Percentiles rank a stretch among this genome's conserved stretches.
Evolutionary conservation across 768 basidiomycete genomes (phyloP).

Genomic region (Inosperma sp.): DNA sequence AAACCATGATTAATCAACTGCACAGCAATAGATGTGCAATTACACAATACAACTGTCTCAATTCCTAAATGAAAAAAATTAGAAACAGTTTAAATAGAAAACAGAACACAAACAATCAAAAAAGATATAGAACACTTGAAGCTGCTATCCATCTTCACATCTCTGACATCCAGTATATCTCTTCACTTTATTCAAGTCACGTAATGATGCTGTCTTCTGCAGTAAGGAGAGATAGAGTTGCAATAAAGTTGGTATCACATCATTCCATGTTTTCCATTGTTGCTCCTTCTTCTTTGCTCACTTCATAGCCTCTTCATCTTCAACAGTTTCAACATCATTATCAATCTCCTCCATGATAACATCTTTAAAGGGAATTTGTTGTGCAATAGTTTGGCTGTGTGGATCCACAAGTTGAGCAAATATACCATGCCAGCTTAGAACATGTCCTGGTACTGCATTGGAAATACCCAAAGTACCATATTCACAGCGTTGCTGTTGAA

Average conservation of each 20-base stretch:
- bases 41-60: conserved; percentile 7
- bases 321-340: background rate
- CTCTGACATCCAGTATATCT: background rate
- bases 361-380: background rate
- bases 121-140: conserved; percentile 9
- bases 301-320: background rate
- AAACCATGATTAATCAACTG: conserved; percentile 20
- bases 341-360: background rate
- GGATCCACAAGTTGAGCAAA: background rate
- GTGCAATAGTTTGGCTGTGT: background rate
- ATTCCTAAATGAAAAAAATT: conserved; percentile 1
- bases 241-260: conserved; percentile 12
- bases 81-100: background rate
- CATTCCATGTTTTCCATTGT: conserved; percentile 13
- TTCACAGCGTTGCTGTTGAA: background rate
- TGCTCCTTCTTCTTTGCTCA: background rate
- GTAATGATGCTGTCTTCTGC: background rate
- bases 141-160: background rate
- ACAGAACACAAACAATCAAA: conserved; percentile 9
- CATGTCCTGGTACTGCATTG: background rate
- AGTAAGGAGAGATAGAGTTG: conserved; percentile 9
- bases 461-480: background rate
- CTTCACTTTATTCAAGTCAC: background rate
- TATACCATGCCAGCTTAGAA: background rate
- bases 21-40: conserved; percentile 8